A percentile compares a stretch with the other conserved stretches of the same genome.
Evolutionary conservation across 176 grass and related monocot species (phyloP).

Genomic region (Triticum turgidum): DNA sequence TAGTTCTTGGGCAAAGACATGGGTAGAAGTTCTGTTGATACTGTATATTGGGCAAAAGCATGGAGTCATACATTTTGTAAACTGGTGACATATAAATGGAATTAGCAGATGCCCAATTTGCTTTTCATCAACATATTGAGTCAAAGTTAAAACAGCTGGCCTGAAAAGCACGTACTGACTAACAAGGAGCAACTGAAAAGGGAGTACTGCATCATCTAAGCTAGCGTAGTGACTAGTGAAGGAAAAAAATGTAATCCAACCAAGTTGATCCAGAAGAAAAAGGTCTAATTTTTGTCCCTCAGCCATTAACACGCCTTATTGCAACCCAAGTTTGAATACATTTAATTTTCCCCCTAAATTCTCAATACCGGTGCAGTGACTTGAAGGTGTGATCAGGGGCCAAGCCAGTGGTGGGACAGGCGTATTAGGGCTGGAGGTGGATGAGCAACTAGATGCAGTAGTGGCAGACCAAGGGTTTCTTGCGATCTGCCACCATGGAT

Average conservation of each 20-base stretch:
- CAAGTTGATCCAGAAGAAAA: background rate
- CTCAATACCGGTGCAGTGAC: background rate
- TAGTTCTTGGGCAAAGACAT: background rate
- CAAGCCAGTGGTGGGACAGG: background rate
- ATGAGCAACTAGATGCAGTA: no score
- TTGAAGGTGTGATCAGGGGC: background rate
- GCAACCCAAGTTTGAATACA: background rate
- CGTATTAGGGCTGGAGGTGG: no score
- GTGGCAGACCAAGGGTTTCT: background rate
- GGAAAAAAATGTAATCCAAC: background rate
- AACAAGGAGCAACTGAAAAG: background rate
- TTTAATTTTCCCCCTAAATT: background rate
- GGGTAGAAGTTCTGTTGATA: constrained; percentile 3
- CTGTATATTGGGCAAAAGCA: background rate
- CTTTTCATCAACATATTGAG: background rate
- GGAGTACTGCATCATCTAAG: background rate
- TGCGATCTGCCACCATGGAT: background rate
- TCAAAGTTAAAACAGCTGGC: background rate
- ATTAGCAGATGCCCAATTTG: background rate
- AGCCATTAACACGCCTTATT: background rate
- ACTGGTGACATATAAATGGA: background rate
- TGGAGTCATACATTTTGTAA: background rate
- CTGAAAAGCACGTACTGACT: background rate
- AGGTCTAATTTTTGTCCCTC: background rate
- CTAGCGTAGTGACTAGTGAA: background rate